These are phyloP conservation scores for Kodamaea suecica DNA, from an alignment of 1,139 yeast species.

Conservation along the genomic window DNA sequence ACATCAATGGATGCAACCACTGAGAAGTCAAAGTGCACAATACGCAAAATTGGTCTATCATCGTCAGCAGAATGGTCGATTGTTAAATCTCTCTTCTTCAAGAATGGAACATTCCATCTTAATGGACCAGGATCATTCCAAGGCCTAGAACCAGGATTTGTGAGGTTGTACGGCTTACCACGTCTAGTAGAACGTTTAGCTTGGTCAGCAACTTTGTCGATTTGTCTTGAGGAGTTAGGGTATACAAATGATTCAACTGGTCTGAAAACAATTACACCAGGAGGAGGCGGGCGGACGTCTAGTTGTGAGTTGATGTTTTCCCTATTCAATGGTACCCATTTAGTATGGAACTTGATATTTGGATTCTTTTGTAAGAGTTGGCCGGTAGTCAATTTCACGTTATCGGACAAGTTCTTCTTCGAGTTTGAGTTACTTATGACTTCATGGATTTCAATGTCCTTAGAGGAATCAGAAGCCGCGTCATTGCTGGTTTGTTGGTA, in stretches of 20 bases:
- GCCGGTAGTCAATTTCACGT: conserved; percentile 20
- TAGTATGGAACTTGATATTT: conserved; percentile 50
- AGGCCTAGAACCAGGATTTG: conserved; percentile 66
- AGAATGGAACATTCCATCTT: conserved; percentile 35
- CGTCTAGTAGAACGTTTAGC: conserved; percentile 60
- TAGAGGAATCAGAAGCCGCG: conserved; percentile 13
- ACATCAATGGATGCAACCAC: conserved; percentile 73
- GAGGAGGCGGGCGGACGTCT: conserved; percentile 73
- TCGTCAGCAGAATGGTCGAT: conserved; percentile 32
- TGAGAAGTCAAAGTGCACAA: conserved; percentile 78
- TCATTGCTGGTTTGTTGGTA: conserved; percentile 11
- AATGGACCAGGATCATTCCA: conserved; percentile 91
- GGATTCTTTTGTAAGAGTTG: conserved; percentile 28
- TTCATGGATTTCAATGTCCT: conserved; percentile 44
- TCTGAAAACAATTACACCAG: conserved; percentile 84
- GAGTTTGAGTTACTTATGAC: conserved; percentile 31
- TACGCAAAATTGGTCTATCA: conserved; percentile 61
- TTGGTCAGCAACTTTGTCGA: conserved; percentile 67
- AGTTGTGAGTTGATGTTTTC: conserved; percentile 57
- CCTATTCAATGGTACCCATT: conserved; percentile 77
- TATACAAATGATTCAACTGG: conserved; percentile 80
- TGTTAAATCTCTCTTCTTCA: conserved; percentile 18
- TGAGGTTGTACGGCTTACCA: conserved; percentile 47
- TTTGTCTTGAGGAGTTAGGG: conserved; percentile 74
- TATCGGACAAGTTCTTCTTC: conserved; percentile 18